Percentiles rank a stretch among this genome's conserved stretches.
Evolutionary conservation across 352 stramenopile genomes (phyloP).

Genomic region (Phytopythium litorale): DNA sequence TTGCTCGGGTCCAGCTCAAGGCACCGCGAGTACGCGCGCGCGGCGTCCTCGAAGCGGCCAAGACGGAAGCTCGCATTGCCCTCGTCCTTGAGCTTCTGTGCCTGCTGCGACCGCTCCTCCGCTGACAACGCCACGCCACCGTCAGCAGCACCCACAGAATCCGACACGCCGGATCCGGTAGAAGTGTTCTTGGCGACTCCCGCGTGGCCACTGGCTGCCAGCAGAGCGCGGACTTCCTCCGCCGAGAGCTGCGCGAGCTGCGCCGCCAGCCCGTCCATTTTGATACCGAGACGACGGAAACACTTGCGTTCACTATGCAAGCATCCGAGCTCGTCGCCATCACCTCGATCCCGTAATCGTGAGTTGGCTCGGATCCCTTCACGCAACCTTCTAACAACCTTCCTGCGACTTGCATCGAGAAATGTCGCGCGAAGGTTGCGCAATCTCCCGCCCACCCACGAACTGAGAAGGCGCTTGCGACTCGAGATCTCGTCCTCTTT

Average conservation of each 20-base stretch:
- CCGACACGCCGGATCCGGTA: not conserved
- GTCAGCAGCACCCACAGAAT: not conserved
- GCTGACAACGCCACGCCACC: not conserved
- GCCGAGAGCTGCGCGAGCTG: slow-evolving; percentile 34
- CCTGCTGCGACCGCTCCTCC: slow-evolving; percentile 5
- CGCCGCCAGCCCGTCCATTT: slow-evolving; percentile 9
- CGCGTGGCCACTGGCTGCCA: slow-evolving; percentile 28
- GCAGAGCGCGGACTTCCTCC: slow-evolving; percentile 20
- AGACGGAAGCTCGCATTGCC: slow-evolving; percentile 55
- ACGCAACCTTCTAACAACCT: not conserved
- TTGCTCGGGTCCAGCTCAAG: slow-evolving; percentile 37
- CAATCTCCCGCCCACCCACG: not conserved
- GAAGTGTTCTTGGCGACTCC: slow-evolving; percentile 10
- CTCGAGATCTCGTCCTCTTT: slow-evolving; percentile 1
- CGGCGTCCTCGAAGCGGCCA: slow-evolving; percentile 28
- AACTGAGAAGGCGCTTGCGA: not conserved
- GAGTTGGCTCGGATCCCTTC: not conserved
- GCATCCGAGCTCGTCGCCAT: not conserved
- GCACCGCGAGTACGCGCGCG: slow-evolving; percentile 48
- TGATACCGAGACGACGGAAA: not conserved
- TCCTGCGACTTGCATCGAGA: not conserved
- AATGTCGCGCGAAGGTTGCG: slow-evolving; percentile 9
- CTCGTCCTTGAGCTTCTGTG: slow-evolving; percentile 29
- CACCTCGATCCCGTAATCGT: slow-evolving; percentile 1
- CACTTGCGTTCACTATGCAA: not conserved